phyloP scores from a whole-genome alignment of 2,329 filamentous ascomycete species.

The Fusarium duplospermum region DNA sequence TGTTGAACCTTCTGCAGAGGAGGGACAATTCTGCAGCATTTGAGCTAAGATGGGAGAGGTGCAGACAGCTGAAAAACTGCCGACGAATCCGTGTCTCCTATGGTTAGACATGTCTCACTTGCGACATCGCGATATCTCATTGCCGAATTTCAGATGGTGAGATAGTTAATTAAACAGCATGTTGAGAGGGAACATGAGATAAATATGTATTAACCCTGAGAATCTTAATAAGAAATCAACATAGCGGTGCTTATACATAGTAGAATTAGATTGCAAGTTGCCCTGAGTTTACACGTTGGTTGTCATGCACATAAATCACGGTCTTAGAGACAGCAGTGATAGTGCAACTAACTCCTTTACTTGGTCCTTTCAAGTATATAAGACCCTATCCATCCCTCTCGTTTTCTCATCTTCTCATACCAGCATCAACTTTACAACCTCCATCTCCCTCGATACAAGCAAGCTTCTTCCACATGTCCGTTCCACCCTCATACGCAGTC shows the following conservation, averaged over 20 bases:
- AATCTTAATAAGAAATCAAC: fast-evolving
- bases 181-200: background rate
- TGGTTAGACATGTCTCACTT: background rate
- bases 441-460: background rate
- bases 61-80: background rate
- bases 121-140: background rate
- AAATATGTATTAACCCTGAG: background rate
- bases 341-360: background rate
- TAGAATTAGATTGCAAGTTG: background rate
- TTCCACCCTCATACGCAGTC: background rate
- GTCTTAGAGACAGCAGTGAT: background rate
- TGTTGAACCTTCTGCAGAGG: background rate
- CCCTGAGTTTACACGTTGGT: fast-evolving
- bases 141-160: background rate
- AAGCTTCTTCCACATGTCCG: background rate
- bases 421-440: background rate
- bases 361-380: background rate
- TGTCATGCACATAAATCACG: fast-evolving
- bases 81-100: background rate
- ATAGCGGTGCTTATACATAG: too few species aligned
- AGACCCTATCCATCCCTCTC: background rate
- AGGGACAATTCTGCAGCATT: background rate
- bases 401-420: background rate
- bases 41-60: background rate
- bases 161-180: background rate